phyloP scores from a whole-genome alignment of 306 rosid species.

The Luffa acutangula region DNA sequence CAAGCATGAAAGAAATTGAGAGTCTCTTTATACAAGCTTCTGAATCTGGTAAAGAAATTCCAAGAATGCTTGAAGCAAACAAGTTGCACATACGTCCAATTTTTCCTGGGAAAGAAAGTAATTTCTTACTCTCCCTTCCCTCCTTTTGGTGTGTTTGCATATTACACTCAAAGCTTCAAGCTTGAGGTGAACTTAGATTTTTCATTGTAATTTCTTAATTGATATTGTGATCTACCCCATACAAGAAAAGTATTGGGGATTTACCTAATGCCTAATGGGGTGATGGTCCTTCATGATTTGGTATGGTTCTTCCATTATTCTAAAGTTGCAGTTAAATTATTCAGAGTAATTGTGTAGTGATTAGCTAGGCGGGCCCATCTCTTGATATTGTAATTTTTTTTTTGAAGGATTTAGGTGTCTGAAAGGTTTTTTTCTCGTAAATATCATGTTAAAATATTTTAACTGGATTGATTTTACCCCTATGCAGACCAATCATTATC shows the following conservation, averaged over 20 bases:
- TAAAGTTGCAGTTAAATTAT: neutral
- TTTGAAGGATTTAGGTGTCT: neutral
- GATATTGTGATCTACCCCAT: neutral
- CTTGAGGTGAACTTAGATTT: neutral
- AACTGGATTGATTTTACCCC: constrained; percentile 13
- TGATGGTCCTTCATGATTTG: neutral
- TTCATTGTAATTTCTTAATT: neutral
- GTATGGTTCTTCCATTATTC: neutral
- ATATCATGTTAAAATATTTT: constrained; percentile 10
- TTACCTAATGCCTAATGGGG: neutral
- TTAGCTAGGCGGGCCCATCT: neutral
- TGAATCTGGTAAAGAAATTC: constrained; percentile 82
- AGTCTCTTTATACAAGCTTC: constrained; percentile 64
- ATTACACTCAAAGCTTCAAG: neutral
- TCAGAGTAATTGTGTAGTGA: neutral
- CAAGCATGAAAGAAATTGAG: constrained; percentile 75
- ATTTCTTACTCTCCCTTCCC: constrained; percentile 20
- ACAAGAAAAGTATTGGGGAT: neutral
- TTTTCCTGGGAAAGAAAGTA: constrained; percentile 60
- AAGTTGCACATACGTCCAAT: constrained; percentile 85
- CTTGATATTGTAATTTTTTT: neutral
- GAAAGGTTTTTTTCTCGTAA: neutral
- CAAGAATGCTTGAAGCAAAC: constrained; percentile 98
- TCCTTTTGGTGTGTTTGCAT: neutral
- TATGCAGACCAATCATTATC: constrained; percentile 39